Conservation (phyloP, 805 yeast genomes). For the Komagataella kurtzmanii region DNA sequence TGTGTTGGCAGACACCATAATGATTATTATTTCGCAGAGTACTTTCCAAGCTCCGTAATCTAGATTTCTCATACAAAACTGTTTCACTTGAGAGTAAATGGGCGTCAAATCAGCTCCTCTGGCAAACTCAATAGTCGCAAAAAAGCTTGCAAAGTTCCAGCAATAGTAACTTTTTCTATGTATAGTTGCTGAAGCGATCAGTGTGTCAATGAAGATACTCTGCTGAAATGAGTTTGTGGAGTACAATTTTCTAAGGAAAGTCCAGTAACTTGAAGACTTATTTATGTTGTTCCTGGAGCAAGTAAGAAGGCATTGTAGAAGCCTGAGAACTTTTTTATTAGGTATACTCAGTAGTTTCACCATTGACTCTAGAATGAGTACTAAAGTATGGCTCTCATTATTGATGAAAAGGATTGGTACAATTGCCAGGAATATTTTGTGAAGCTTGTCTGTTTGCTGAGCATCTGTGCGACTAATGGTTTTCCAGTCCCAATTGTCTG, state of each 20-base stretch:
- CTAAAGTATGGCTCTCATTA: slow-evolving; percentile 15
- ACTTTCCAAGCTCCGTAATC: slow-evolving; percentile 6
- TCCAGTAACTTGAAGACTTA: slow-evolving; percentile 21
- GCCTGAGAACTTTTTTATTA: background rate
- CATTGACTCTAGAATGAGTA: slow-evolving; percentile 1
- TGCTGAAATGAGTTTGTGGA: background rate
- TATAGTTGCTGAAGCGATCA: slow-evolving; percentile 19
- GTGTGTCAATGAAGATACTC: slow-evolving; percentile 4
- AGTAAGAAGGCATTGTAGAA: slow-evolving; percentile 9
- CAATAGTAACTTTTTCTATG: slow-evolving; percentile 39
- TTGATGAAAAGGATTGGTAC: slow-evolving; percentile 13
- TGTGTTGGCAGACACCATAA: background rate
- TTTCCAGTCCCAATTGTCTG: background rate
- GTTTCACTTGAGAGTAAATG: slow-evolving; percentile 1
- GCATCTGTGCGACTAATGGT: background rate
- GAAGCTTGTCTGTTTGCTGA: background rate
- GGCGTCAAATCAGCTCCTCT: background rate
- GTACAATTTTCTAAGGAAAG: slow-evolving; percentile 8
- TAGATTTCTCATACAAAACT: slow-evolving; percentile 5
- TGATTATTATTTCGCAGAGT: background rate
- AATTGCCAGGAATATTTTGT: slow-evolving; percentile 6
- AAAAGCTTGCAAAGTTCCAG: slow-evolving; percentile 23
- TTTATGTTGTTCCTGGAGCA: slow-evolving; percentile 15
- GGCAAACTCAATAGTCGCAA: slow-evolving; percentile 4
- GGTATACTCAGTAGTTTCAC: background rate